Conservation (phyloP, 116 monocot species). For the Iris pallida region DNA sequence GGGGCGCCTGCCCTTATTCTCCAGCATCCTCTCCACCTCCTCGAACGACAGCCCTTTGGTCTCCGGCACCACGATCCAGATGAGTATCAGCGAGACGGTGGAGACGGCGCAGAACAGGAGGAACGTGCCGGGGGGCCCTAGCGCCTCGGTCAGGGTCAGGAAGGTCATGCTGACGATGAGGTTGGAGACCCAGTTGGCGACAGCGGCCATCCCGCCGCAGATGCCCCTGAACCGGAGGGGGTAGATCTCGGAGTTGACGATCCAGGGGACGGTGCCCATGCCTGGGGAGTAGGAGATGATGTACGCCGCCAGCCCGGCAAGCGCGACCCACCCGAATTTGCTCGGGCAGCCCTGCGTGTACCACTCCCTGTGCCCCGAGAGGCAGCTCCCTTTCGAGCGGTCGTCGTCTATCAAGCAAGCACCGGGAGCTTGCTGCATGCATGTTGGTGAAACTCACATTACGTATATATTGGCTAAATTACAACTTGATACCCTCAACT, state of each 20-base stretch:
- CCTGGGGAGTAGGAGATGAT: constrained; percentile 87
- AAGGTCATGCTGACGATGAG: constrained; percentile 65
- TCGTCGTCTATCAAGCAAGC: constrained; percentile 43
- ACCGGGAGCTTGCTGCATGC: constrained; percentile 68
- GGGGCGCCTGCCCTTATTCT: too few species aligned
- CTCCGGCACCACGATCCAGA: constrained; percentile 64
- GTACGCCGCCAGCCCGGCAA: constrained; percentile 54
- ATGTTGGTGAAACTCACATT: too few species aligned
- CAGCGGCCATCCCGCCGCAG: constrained; percentile 84
- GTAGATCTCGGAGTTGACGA: constrained; percentile 89
- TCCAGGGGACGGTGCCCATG: constrained; percentile 94
- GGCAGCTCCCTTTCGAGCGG: constrained; percentile 23
- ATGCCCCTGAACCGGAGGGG: constrained; percentile 61
- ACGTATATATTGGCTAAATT: too few species aligned
- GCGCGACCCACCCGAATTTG: constrained; percentile 68
- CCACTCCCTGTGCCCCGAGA: constrained; percentile 36
- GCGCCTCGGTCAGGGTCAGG: constrained; percentile 57
- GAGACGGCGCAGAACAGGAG: constrained; percentile 55
- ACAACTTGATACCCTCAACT: too few species aligned
- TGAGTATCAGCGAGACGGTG: constrained; percentile 34
- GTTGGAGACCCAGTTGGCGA: constrained; percentile 82
- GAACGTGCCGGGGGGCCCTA: constrained; percentile 61
- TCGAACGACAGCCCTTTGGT: constrained; percentile 74
- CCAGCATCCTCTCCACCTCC: constrained; percentile 75
- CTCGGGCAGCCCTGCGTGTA: constrained; percentile 78